These are phyloP conservation scores for Xylariaceae sp. DNA, from an alignment of 2,329 filamentous ascomycete species.

Conservation along the genomic window DNA sequence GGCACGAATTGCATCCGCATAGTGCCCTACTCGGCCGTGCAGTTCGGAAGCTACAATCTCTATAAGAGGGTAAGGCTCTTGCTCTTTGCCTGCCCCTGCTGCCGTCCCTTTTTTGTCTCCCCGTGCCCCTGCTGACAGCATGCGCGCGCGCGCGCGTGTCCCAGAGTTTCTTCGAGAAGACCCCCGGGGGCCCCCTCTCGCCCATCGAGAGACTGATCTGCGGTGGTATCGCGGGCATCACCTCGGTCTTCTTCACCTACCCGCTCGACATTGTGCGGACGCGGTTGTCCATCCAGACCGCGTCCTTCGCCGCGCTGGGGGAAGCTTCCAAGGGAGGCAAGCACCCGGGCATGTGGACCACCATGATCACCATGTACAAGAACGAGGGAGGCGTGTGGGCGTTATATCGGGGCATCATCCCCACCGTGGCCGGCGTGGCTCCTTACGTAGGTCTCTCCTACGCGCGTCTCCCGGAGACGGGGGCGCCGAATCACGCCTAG, in stretches of 20 bases:
- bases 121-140: too few relatives aligned
- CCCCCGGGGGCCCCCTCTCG: constrained; percentile 65
- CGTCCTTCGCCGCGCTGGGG: constrained; percentile 79
- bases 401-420: constrained; percentile 89
- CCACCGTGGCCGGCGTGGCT: constrained; percentile 89
- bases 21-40: constrained; percentile 94
- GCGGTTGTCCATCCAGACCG: constrained; percentile 90
- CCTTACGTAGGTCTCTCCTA: constrained; percentile 80
- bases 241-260: constrained; percentile 90
- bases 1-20: constrained; percentile 98
- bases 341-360: constrained; percentile 87
- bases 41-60: constrained; percentile 96
- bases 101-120: too few relatives aligned
- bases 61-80: constrained; percentile 74
- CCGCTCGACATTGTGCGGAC: constrained; percentile 97
- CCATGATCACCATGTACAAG: constrained; percentile 77
- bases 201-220: constrained; percentile 75
- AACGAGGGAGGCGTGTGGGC: constrained; percentile 79
- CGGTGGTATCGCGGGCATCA: constrained; percentile 86
- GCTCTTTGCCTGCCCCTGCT: background rate
- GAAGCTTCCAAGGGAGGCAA: constrained; percentile 50
- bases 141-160: too few relatives aligned
- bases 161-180: constrained; percentile 68
- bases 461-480: background rate
- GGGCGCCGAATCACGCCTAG: constrained; percentile 6